Evolutionary conservation across 2,329 filamentous ascomycete genomes (phyloP).

Genomic region (Monilinia fructigena): DNA sequence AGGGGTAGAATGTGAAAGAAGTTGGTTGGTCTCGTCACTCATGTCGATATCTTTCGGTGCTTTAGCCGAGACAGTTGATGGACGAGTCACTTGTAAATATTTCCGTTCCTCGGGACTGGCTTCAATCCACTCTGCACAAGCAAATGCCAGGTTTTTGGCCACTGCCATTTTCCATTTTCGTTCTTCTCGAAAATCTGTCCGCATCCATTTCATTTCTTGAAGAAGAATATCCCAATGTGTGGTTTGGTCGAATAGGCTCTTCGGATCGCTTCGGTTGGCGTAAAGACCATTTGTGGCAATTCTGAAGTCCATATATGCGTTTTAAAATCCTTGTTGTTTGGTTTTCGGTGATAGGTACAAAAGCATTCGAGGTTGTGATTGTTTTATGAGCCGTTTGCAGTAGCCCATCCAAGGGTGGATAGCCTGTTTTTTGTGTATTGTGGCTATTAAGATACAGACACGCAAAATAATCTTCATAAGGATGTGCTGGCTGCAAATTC

Average conservation of each 20-base stretch:
- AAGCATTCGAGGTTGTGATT: slow-evolving; percentile 79
- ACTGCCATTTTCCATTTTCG: slow-evolving; percentile 87
- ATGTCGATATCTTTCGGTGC: slow-evolving; percentile 40
- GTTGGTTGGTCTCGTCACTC: slow-evolving; percentile 34
- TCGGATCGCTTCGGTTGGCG: slow-evolving; percentile 81
- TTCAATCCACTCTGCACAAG: slow-evolving; percentile 79
- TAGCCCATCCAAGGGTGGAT: slow-evolving; percentile 67
- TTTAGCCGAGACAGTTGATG: slow-evolving; percentile 37
- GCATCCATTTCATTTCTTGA: slow-evolving; percentile 96
- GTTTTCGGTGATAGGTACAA: slow-evolving; percentile 78
- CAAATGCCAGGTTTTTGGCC: slow-evolving; percentile 75
- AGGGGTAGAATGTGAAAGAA: slow-evolving; percentile 54
- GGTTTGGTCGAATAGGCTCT: slow-evolving; percentile 72
- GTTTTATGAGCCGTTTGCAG: slow-evolving; percentile 85
- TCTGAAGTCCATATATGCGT: slow-evolving; percentile 86
- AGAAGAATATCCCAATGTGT: slow-evolving; percentile 85
- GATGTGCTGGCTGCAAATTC: slow-evolving; percentile 22
- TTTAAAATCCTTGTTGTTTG: slow-evolving; percentile 85
- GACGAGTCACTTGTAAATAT: slow-evolving; percentile 65
- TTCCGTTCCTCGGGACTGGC: slow-evolving; percentile 62
- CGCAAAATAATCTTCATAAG: slow-evolving; percentile 61
- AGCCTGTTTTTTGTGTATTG: slow-evolving; percentile 59
- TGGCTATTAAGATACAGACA: slow-evolving; percentile 58
- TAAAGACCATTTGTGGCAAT: slow-evolving; percentile 88
- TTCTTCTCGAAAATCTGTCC: slow-evolving; percentile 92